Conservation (phyloP, 768 basidiomycete species). For the Termitomyces sp. region DNA sequence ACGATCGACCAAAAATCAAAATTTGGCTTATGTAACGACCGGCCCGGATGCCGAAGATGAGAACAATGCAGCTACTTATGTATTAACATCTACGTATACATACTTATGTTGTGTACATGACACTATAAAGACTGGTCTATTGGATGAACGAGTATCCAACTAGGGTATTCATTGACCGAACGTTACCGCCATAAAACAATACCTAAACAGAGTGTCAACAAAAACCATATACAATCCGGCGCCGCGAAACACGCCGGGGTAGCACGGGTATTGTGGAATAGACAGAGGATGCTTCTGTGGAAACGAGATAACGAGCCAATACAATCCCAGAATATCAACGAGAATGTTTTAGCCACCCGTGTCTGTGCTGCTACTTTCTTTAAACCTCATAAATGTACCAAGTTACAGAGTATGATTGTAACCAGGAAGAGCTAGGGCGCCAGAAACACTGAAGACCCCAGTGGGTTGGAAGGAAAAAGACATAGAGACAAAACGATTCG, state of each 20-base stretch:
- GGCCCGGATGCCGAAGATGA: background rate
- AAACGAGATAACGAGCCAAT: too few relatives aligned
- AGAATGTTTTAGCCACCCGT: constrained; percentile 20
- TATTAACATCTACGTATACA: too few relatives aligned
- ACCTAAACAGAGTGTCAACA: background rate
- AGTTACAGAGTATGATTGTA: constrained; percentile 46
- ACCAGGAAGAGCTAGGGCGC: constrained; percentile 39
- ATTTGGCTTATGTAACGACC: constrained; percentile 1
- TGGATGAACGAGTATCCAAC: background rate
- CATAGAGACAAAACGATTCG: too few relatives aligned
- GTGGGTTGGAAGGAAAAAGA: too few relatives aligned
- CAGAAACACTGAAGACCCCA: constrained; percentile 16
- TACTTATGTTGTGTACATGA: too few relatives aligned
- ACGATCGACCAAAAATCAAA: background rate
- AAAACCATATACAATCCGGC: constrained; percentile 1
- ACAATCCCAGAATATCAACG: too few relatives aligned
- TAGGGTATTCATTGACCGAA: background rate
- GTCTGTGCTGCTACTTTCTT: constrained; percentile 39
- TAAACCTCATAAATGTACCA: too few relatives aligned
- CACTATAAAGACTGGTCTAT: too few relatives aligned
- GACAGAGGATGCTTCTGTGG: background rate
- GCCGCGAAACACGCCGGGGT: background rate
- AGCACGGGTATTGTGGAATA: background rate
- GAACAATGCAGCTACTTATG: too few relatives aligned
- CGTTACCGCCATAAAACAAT: background rate